A percentile compares a stretch with the other conserved stretches of the same genome.
These are phyloP conservation scores for Phytomonas sp. DNA, from an alignment of 208 protist genomes.

Conservation along the genomic window DNA sequence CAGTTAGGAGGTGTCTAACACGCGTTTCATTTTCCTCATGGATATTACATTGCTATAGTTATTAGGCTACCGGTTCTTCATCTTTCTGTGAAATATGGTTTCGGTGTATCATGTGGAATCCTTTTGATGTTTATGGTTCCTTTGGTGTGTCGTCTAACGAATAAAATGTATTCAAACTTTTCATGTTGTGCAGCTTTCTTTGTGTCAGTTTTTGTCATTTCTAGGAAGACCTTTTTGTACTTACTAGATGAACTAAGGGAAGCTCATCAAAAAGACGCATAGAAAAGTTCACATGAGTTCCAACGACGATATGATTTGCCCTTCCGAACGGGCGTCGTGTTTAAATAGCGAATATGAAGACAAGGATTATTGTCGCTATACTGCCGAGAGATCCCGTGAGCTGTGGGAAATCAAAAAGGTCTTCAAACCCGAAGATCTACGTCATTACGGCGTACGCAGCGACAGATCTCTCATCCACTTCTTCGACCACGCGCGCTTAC, in stretches of 20 bases:
- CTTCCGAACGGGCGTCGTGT: neutral
- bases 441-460: constrained; percentile 39
- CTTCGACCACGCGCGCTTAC: constrained; percentile 24
- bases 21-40: neutral
- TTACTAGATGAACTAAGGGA: neutral
- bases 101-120: neutral
- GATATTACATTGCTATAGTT: neutral
- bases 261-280: neutral
- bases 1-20: neutral
- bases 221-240: neutral
- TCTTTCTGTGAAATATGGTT: neutral
- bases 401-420: constrained; percentile 24
- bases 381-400: constrained; percentile 23
- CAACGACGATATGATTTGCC: neutral
- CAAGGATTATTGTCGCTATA: constrained; percentile 30
- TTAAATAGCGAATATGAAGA: neutral
- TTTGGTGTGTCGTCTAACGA: neutral
- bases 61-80: neutral
- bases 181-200: neutral
- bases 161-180: neutral
- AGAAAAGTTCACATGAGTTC: neutral
- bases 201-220: neutral
- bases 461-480: constrained; percentile 22
- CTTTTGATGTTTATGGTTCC: neutral
- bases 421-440: constrained; percentile 28